Percentiles rank a stretch among this genome's conserved stretches.
Conservation (phyloP, 768 basidiomycete species). For the Megacollybia marginata region DNA sequence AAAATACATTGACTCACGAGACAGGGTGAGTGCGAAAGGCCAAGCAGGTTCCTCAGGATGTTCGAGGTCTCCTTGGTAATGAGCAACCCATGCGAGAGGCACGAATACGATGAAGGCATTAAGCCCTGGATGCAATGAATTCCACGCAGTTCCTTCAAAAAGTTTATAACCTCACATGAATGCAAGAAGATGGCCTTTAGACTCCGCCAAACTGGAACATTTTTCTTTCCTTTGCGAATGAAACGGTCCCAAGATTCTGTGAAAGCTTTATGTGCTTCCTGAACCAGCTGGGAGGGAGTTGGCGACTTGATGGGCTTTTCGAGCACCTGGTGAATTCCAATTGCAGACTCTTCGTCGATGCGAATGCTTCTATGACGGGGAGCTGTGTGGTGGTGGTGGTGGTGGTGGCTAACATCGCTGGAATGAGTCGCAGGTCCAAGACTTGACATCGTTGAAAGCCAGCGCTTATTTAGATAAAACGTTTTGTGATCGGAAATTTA, state of each 20-base stretch:
- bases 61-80: conserved; percentile 24
- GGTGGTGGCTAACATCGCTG: too few species aligned
- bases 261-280: too few species aligned
- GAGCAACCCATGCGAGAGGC: conserved; percentile 56
- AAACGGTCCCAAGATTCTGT: conserved; percentile 25
- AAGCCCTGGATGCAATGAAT: conserved; percentile 32
- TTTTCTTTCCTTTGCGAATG: conserved; percentile 35
- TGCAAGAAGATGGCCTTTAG: conserved; percentile 37
- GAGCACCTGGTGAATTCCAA: too few species aligned
- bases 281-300: too few species aligned
- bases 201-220: conserved; percentile 35
- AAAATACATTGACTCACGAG: conserved; percentile 19
- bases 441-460: too few species aligned
- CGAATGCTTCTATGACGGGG: too few species aligned
- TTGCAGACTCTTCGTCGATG: too few species aligned
- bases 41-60: conserved; percentile 15
- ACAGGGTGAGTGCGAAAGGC: conserved; percentile 31
- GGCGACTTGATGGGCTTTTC: too few species aligned
- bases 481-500: too few species aligned
- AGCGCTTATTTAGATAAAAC: too few species aligned
- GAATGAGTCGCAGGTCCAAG: too few species aligned
- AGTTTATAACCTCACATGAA: conserved; percentile 25
- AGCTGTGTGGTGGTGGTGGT: too few species aligned
- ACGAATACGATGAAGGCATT: conserved; percentile 53
- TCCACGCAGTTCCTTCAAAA: neutral